These are phyloP conservation scores for Chamaecrista fasciculata DNA, from an alignment of 306 rosid genomes.

Conservation along the genomic window DNA sequence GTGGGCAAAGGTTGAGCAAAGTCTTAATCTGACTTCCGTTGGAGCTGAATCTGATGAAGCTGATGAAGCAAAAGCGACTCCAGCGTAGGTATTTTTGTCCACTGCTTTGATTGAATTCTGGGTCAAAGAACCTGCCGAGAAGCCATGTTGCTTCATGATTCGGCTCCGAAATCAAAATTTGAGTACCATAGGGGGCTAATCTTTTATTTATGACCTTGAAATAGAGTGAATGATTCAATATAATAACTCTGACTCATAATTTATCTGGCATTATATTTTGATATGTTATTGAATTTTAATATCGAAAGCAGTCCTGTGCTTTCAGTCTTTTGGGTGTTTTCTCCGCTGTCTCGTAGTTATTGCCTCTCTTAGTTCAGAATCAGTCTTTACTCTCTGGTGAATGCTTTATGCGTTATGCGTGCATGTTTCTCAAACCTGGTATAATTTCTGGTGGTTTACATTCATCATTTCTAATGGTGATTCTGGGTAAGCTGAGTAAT, in stretches of 20 bases:
- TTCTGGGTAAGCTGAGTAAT: background rate
- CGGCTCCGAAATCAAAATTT: constrained; percentile 22
- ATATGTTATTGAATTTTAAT: background rate
- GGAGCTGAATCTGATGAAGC: constrained; percentile 29
- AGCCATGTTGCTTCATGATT: background rate
- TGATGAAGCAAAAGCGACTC: constrained; percentile 34
- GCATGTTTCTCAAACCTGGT: background rate
- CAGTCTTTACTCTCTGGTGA: background rate
- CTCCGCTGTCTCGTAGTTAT: background rate
- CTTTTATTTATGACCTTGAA: background rate
- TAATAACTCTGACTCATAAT: background rate
- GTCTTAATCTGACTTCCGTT: constrained; percentile 48
- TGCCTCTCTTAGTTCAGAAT: background rate
- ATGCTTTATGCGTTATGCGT: background rate
- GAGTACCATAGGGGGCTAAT: background rate
- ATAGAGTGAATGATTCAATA: constrained; percentile 16
- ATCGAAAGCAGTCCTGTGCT: background rate
- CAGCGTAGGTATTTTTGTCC: background rate
- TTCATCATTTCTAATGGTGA: background rate
- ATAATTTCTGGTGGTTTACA: background rate
- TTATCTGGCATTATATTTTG: background rate
- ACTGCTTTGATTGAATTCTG: background rate
- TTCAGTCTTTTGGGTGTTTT: background rate
- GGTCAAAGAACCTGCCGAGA: constrained; percentile 10
- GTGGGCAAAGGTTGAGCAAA: constrained; percentile 57